Evolutionary conservation across 345 rosid species (phyloP), one percentile per base, ranked within the genome.

Genomic region (Clarkia xantiana): DNA sequence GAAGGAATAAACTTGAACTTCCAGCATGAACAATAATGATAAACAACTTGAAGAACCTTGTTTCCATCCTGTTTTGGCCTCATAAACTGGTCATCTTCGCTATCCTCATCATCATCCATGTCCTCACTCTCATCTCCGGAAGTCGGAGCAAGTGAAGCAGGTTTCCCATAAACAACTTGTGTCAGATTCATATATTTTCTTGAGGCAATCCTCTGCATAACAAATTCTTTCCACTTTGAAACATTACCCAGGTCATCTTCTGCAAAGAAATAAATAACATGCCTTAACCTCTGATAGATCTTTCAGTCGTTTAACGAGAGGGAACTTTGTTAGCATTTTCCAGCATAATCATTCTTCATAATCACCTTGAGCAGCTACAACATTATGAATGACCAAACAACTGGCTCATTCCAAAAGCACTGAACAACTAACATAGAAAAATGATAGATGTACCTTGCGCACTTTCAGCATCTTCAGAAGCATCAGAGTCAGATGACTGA

Each of bases 201-300:
- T 42, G 60, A 65, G 44, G 57, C 51, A 50, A 80, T 69, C 71
- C 79, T 80, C 48, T 85, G 84, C 59, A 57, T 54, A 78, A 89
- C 59, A 29, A 81, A 75, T 63, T 74, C 77, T 74, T 74, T 91
- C 94, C 96, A 86, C 57, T 81, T 78, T 45, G 98, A 81, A 66
- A 63, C 57, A 57, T 84, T 91, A 47, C 96, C 94, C 71, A 67
- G 61, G 56, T 56, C 71, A 56, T 60, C 77, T 53, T 72, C 81
- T 70, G 54, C 36, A 47, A 64, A 11, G 56, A 15, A 56, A 39
- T 23, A 44, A 14, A 6, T 1, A 19, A n/a, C 17, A 45, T 2
- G 20, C 43, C 19, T 44, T 39, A 17, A 51, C 38, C 11, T 23
- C 45, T 2, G 42, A 39, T 17, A 34, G 15, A 41, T 15, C 12